Base-by-base conservation (phyloP, 1,139 yeast genomes). In the Zhuliangozyma parablackwelliae region DNA sequence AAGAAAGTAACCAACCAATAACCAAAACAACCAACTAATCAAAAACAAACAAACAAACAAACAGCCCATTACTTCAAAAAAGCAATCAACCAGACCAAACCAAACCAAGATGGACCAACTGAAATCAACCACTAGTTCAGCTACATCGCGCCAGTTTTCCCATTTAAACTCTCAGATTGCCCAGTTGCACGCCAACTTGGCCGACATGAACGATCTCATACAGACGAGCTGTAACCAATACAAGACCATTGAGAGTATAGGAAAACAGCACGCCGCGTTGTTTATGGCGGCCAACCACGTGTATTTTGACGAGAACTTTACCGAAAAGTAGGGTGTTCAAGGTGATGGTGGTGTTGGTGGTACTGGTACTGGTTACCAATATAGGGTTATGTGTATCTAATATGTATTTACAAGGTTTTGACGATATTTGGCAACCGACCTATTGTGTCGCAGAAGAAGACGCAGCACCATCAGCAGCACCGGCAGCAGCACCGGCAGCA, bases 251-350 rank as follows among this genome's bases (percentile, higher is more conserved):
- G 73, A 78, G 48, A 65, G 67, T 42, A 58, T 81, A 32, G 87
- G 86, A 3, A 68, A 77, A 35, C 63, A 78, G 44, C 87, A 81
- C 45, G 84, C 83, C 2, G 66, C 80, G 20, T 58, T 80, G 45
- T 75, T 80, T 48, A 78, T 78, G 82, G 82, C 83, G 5, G 71
- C 80, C 48, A 80, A 78, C 48, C 67, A 70, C 30, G 80, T 77
- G n/a, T 77, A 78, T 53, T 84, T 76, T 41, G 70, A 69, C 41
- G 81, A 75, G 34, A 56, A 53, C 30, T 57, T 57, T 36, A 37
- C 34, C 21, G 40, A 35, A 26, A 31, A 32, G 20, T 23, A 23
- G 24, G 5, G 10, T 23, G 3, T 23, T 23, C 24, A 3, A 13
- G 6, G 8, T 20, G 13, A 12, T n/a, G 10, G 26, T 24, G 21